Base-by-base conservation (phyloP, 2,329 filamentous ascomycete genomes). In the Aplosporella prunicola region DNA sequence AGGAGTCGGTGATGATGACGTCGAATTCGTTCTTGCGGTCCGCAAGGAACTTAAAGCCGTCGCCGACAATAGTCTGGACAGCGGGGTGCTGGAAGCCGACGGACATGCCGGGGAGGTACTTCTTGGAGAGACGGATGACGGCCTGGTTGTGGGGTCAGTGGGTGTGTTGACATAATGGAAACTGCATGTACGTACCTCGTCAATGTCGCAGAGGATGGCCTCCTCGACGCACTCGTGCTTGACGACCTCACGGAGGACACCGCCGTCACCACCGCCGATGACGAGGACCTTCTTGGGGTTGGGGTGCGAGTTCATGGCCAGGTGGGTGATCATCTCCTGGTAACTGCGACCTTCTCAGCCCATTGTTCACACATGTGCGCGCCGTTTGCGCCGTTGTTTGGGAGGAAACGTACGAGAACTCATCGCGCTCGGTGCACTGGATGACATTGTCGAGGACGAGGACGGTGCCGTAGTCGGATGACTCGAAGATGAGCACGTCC, bases 311-410 rank as follows among this genome's bases (percentile, higher is more conserved):
- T 93, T 91, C 82, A 98, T 86, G 67, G 87, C 91, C 51, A 98
- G 76, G 69, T 98, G 87, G 52, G 89, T 88, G 67, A 98, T 98
- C 91, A 98, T 98, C 77, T 98, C 91, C 74, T 98, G 91, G 78
- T 94, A 94, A 54, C 69, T 73, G 46, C 34, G 9, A 15, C 8
- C 17, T 32, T 30, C 25, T 30, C 20, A 17, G 15, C n/a, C n/a
- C n/a, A 17, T 22, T 14, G 24, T 13, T 9, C 17, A 6, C 25
- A 13, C 23, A 25, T 8, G 23, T n/a, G 23, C n/a, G n/a, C 29
- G 14, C 5, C 11, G 9, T 18, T 31, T n/a, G 13, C 13, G 20
- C n/a, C 22, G 17, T 13, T 13, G n/a, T 31, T 14, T 4, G 13
- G 17, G 22, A 11, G 20, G 17, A n/a, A 2, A 58, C 68, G 47